Percentiles rank a stretch among this genome's conserved stretches.
Conservation (phyloP, 2,329 filamentous ascomycete species). For the Pyrenophora tritici-repentis region DNA sequence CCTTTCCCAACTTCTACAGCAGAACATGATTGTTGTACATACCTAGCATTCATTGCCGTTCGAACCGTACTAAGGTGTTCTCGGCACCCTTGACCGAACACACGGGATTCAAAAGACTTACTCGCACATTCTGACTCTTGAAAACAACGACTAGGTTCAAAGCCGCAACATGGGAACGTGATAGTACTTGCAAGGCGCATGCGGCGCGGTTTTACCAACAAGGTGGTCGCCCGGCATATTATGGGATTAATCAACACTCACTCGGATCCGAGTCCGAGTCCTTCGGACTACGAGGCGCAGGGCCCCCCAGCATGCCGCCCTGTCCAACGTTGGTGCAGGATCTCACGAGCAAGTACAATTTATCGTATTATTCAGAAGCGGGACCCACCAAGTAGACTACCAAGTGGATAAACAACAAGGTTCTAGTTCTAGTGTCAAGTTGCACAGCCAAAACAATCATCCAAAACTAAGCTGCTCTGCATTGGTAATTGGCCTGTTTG, state of each 20-base stretch:
- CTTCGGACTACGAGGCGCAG: background rate
- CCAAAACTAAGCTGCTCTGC: background rate
- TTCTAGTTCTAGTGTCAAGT: background rate
- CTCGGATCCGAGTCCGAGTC: background rate
- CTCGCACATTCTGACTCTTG: background rate
- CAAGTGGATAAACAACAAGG: background rate
- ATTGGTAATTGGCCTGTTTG: background rate
- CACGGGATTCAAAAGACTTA: background rate
- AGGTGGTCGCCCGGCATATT: too few species aligned
- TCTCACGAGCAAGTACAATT: background rate
- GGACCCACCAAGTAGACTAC: background rate
- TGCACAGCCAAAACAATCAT: background rate
- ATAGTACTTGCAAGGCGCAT: background rate
- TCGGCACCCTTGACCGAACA: background rate
- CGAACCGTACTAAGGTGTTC: too few species aligned
- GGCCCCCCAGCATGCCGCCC: background rate
- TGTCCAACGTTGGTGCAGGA: background rate
- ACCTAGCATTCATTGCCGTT: too few species aligned
- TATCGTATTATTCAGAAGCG: background rate
- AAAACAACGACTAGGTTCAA: background rate
- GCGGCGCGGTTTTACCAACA: background rate
- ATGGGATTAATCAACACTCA: too few species aligned
- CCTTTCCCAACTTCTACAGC: too few species aligned
- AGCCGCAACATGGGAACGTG: background rate
- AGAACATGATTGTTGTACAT: too few species aligned